phyloP scores from a whole-genome alignment of 225 moss, liverwort and hornwort species.

The Ulota crispa region DNA sequence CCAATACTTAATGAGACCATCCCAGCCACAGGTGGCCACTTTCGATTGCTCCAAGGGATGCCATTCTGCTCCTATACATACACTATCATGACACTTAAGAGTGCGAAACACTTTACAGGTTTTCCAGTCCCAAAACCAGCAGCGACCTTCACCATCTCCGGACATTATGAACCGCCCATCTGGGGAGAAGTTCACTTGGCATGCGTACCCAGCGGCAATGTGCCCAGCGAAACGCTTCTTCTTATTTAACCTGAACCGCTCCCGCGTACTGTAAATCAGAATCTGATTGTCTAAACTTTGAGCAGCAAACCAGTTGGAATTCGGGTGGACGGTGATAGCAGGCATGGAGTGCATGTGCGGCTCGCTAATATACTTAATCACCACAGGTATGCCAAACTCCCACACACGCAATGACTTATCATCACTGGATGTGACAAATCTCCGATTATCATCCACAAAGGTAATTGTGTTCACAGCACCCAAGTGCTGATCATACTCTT shows the following conservation, averaged over 20 bases:
- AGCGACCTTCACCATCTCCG: constrained; percentile 95
- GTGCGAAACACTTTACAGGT: constrained; percentile 97
- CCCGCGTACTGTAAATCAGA: constrained; percentile 94
- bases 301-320: constrained; percentile 96
- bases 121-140: constrained; percentile 99
- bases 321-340: constrained; percentile 92
- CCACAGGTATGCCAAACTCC: constrained; percentile 99
- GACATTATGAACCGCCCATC: constrained; percentile 99
- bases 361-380: constrained; percentile 98
- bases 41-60: constrained; percentile 98
- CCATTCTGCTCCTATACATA: constrained; percentile 97
- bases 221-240: constrained; percentile 97
- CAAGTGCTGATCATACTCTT: constrained; percentile 98
- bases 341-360: constrained; percentile 99
- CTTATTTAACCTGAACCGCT: constrained; percentile 89
- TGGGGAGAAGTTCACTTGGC: constrained; percentile 94
- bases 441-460: constrained; percentile 93
- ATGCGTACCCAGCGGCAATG: constrained; percentile 89
- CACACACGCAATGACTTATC: constrained; percentile 96
- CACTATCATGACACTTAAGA: constrained; percentile 89
- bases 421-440: constrained; percentile 98
- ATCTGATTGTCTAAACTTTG: constrained; percentile 98
- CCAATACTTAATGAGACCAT: constrained; percentile 97
- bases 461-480: constrained; percentile 98
- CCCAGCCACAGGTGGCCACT: constrained; percentile 98